phyloP scores from a whole-genome alignment of 176 grass and related monocot genomes.

The Musa acuminata region DNA sequence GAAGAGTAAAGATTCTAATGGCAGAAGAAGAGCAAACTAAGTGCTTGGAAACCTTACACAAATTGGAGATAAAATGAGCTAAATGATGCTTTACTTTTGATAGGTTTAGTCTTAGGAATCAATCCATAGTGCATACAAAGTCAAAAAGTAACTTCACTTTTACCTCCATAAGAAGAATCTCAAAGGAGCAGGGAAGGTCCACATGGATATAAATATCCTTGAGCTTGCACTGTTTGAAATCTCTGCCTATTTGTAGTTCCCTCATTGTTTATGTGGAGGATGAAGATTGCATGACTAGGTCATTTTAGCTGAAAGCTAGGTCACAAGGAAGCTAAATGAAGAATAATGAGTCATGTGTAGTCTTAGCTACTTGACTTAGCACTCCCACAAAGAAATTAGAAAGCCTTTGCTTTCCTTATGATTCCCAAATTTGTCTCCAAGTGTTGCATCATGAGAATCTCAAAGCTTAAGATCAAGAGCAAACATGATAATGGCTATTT shows the following conservation, averaged over 20 bases:
- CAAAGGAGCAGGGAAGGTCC: neutral
- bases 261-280: neutral
- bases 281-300: neutral
- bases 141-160: slow-evolving; percentile 3
- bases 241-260: too few relatives aligned
- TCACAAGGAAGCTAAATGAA: neutral
- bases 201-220: neutral
- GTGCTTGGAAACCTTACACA: too few relatives aligned
- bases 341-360: neutral
- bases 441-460: too few relatives aligned
- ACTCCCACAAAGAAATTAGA: neutral
- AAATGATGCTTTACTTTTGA: too few relatives aligned
- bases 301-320: neutral
- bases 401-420: too few relatives aligned
- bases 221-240: neutral
- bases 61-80: too few relatives aligned
- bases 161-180: neutral
- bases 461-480: too few relatives aligned
- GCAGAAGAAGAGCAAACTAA: too few relatives aligned
- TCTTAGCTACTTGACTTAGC: neutral
- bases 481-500: too few relatives aligned
- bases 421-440: too few relatives aligned
- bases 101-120: too few relatives aligned
- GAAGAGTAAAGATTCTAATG: too few relatives aligned
- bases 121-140: neutral